Base-by-base conservation (phyloP, 2,329 filamentous ascomycete species). In the Rhinocladiella similis region DNA sequence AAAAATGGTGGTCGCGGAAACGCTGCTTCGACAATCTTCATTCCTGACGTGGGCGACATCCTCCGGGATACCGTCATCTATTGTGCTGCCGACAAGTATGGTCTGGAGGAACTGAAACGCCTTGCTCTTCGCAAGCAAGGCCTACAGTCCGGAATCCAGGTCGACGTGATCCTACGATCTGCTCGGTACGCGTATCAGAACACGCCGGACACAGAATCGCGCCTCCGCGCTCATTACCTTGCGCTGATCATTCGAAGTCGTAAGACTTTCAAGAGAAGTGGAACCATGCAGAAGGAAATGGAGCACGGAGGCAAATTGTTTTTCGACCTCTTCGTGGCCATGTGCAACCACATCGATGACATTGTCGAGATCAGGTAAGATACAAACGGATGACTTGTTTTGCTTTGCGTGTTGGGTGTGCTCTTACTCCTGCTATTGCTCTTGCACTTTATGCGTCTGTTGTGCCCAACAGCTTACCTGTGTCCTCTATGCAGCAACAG, bases 271-370 rank as follows among this genome's bases (percentile, higher is more conserved):
- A 97, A 96, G 87, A 87, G 89, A 77, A 96, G 91, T 80, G 92
- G 92, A 77, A 97, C 92, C 76, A 96, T 97, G 91, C 92, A 97
- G 83, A 88, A 89, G 80, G 92, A 97, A 81, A 97, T 97, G 92
- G 90, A 96, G 81, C 86, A 86, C 75, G 91, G 92, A 74, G 91
- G 85, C 77, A 92, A 92, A 82, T 83, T 97, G 78, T 97, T 94
- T 83, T 97, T 97, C 79, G 92, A 97, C 82, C 81, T 97, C 76
- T 97, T 97, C 75, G 92, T 97, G 72, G 92, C 92, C 69, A 90
- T 97, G 88, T 96, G 91, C 82, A 97, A 96, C 79, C 92, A 96
- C 80, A 88, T 97, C 71, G 92, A 97, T 83, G 92, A 97, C 76
- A 86, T 97, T 77, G 88, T 90, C 77, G 91, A 94, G 73, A 86